Evolutionary conservation across 345 rosid genomes (phyloP).

Genomic region (Gossypium bickii): DNA sequence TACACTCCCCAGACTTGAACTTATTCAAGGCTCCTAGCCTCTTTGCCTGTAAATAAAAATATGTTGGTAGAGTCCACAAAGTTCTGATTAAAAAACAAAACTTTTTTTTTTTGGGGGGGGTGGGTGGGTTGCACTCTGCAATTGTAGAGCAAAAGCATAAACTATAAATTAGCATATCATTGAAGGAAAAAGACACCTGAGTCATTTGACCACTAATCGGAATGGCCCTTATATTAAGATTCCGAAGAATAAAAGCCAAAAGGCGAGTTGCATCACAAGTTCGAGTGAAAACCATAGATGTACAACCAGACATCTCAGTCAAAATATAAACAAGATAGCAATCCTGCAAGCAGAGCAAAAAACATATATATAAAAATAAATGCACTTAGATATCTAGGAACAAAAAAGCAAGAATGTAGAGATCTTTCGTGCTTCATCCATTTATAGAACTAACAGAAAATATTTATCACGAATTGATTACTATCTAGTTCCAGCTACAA

Average conservation of each 20-base stretch:
- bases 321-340: slow-evolving; percentile 84
- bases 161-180: neutral
- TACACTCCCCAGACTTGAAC: slow-evolving; percentile 94
- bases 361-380: neutral
- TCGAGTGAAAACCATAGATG: slow-evolving; percentile 90
- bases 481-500: neutral
- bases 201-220: slow-evolving; percentile 98
- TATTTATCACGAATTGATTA: neutral
- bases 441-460: neutral
- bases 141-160: neutral
- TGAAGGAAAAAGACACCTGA: slow-evolving; percentile 44
- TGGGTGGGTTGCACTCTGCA: neutral
- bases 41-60: slow-evolving; percentile 51
- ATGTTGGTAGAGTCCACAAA: slow-evolving; percentile 1
- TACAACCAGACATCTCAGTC: slow-evolving; percentile 62
- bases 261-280: slow-evolving; percentile 83
- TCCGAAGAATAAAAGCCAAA: slow-evolving; percentile 72
- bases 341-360: slow-evolving; percentile 46
- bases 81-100: neutral
- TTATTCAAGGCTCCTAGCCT: slow-evolving; percentile 91
- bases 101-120: neutral
- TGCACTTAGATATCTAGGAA: neutral
- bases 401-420: neutral
- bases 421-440: neutral
- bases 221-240: slow-evolving; percentile 84